Base-by-base conservation (phyloP, 2,329 filamentous ascomycete species). In the Fusarium annulatum region DNA sequence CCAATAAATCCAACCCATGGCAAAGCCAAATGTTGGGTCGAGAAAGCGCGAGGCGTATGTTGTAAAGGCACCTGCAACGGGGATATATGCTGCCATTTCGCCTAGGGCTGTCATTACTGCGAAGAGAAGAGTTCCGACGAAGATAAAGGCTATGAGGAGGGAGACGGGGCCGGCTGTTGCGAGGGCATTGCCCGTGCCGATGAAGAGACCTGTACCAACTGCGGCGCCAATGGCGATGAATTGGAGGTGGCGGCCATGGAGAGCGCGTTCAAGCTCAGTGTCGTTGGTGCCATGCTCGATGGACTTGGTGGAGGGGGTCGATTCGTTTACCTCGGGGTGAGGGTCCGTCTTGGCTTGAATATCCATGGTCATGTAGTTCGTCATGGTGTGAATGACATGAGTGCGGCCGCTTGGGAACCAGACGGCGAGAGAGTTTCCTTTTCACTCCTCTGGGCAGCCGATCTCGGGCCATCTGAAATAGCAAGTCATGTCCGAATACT, bases 191-290 rank as follows among this genome's bases (percentile, higher is more conserved):
- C 71, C 71, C 2, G 67, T 64, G 9, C 71, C 71, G 68, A 92
- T 86, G 79, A 92, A 92, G 26, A 92, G 85, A 74, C 90, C 90
- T 7, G 90, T 92, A 62, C 90, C 90, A 71, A 92, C 91, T 28
- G 87, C 89, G 69, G 88, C 87, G 49, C 71, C 71, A n/a, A 72
- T 69, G 7, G 70, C 70, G 8, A 91, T 81, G 80, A 91, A 90
- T 74, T 91, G 89, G 55, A 91, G 88, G 73, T 91, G 89, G 36
- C 89, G 84, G 76, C 86, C 88, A 82, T 90, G 89, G 61, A 90
- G 84, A 21, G 88, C 88, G 63, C 89, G 85, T 77, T 87, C 80
- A 7, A 90, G 84, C 75, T 89, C 86, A 52, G 84, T 81, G 30
- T 82, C 80, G 28, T 87, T 80, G 26, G 86, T 81, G 55, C 80